Evolutionary conservation across 164 flowering plant genomes (phyloP), one percentile per base, ranked within the genome.

Genomic region (Akebia trifoliata): DNA sequence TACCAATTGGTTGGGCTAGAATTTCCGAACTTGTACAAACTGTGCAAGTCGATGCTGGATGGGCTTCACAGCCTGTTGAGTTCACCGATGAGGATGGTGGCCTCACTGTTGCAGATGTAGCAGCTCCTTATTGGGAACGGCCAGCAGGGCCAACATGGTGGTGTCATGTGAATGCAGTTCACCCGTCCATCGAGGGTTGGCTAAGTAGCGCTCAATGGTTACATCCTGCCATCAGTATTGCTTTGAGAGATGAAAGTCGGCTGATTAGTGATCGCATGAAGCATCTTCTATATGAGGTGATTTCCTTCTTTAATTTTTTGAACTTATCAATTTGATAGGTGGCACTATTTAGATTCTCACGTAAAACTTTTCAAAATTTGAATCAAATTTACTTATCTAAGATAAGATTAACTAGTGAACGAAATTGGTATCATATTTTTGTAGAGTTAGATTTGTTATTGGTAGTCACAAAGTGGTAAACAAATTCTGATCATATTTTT

Each of bases 141-240:
- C 83, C 94, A 24, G 92, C 79, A 43, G 98, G 98, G 46, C 98
- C 97, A 4, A 71, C 76, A 44, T 90, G 97, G 98, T 93, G 97
- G 98, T 93, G 98, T 65, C 98, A 93, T 75, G 76, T 93, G 8
- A 65, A 67, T 61, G 88, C 96, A 58, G 75, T 74, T 63, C 82
- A 90, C 71, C 78, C 69, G 1, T 61, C 22, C 48, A 63, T 81
- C 36, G 71, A 70, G 58, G 55, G 85, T 39, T 93, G 98, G 98
- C 80, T 93, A 50, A 72, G 39, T 17, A 75, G 64, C 69, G 94
- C 98, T 65, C 84, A 80, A 49, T 90, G 96, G 96, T 74, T 93
- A 55, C 97, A 90, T 69, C 97, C 97, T 57, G 98, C 98, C 32
- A 76, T 93, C 42, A 80, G 97, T 56, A 66, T 79, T 68, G 97